Percentiles rank a stretch among this genome's conserved stretches.
Evolutionary conservation across 176 grass and related monocot genomes (phyloP).

Genomic region (Carex myosuroides): DNA sequence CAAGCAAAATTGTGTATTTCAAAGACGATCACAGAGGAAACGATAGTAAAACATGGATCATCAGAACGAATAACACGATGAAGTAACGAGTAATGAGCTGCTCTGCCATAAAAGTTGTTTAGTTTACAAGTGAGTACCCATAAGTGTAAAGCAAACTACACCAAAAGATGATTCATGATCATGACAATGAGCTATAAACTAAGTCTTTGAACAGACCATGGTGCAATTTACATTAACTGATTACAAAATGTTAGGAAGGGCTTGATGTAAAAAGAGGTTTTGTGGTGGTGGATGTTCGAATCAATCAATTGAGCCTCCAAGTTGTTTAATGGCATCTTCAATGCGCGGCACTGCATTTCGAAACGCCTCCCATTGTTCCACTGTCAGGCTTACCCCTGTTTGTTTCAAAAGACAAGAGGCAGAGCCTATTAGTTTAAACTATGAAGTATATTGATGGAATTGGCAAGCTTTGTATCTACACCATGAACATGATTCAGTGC

Average conservation of each 20-base stretch:
- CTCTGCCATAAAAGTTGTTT: neutral
- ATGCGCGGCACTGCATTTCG: constrained; percentile 50
- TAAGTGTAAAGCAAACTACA: neutral
- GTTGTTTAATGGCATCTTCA: constrained; percentile 65
- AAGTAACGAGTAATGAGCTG: neutral
- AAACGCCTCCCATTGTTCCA: constrained; percentile 86
- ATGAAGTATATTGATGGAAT: neutral
- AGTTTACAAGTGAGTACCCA: neutral
- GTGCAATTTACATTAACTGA: neutral
- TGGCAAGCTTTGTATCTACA: neutral
- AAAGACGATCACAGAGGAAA: neutral
- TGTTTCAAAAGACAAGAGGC: neutral
- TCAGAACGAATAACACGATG: neutral
- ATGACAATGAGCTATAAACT: neutral
- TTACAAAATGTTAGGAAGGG: constrained; percentile 14
- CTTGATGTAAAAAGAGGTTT: neutral
- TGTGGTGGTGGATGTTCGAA: neutral
- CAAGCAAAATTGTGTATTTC: neutral
- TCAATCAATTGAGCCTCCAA: constrained; percentile 50
- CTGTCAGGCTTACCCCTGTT: constrained; percentile 69
- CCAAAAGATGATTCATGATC: neutral
- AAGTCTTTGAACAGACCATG: neutral
- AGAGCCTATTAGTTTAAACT: neutral
- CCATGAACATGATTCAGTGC: neutral
- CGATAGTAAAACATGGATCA: neutral